phyloP scores from a whole-genome alignment of 352 stramenopile genomes.

The Plasmopara halstedii region DNA sequence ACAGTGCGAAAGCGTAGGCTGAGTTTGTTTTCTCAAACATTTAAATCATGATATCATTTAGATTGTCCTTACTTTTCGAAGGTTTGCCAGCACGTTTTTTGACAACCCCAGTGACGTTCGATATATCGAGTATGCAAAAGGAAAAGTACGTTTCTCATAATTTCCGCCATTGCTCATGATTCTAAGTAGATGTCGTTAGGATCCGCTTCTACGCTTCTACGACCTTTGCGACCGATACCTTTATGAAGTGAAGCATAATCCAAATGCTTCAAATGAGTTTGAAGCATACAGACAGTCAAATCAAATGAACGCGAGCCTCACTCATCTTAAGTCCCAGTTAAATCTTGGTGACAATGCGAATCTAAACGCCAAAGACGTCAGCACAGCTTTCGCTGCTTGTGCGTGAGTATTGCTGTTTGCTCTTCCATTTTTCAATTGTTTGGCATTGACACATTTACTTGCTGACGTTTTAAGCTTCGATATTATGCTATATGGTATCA shows the following conservation, averaged over 20 bases:
- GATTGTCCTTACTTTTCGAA: too few species aligned
- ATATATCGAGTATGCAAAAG: conserved; percentile 40
- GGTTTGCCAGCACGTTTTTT: conserved; percentile 59
- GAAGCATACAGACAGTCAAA: conserved; percentile 29
- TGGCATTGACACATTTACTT: neutral
- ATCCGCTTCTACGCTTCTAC: conserved; percentile 58
- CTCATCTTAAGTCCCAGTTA: conserved; percentile 28
- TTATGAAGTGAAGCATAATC: conserved; percentile 46
- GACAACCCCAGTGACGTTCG: conserved; percentile 38
- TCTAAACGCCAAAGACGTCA: conserved; percentile 34
- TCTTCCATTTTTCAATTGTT: neutral
- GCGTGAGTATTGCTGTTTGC: conserved; percentile 25
- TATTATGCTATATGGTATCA: conserved; percentile 45
- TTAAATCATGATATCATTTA: too few species aligned
- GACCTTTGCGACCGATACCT: conserved; percentile 62
- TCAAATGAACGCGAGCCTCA: conserved; percentile 22
- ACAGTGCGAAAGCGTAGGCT: too few species aligned
- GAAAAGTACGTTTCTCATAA: conserved; percentile 23
- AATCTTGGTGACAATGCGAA: conserved; percentile 21
- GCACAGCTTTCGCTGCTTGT: conserved; percentile 51
- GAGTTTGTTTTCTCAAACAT: too few species aligned
- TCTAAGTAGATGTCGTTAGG: too few species aligned
- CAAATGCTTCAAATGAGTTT: conserved; percentile 30
- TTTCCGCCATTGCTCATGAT: neutral
- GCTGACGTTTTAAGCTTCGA: conserved; percentile 40